A percentile compares a stretch with the other conserved stretches of the same genome.
phyloP scores from a whole-genome alignment of 2,329 filamentous ascomycete genomes.

The Apiospora hydei region DNA sequence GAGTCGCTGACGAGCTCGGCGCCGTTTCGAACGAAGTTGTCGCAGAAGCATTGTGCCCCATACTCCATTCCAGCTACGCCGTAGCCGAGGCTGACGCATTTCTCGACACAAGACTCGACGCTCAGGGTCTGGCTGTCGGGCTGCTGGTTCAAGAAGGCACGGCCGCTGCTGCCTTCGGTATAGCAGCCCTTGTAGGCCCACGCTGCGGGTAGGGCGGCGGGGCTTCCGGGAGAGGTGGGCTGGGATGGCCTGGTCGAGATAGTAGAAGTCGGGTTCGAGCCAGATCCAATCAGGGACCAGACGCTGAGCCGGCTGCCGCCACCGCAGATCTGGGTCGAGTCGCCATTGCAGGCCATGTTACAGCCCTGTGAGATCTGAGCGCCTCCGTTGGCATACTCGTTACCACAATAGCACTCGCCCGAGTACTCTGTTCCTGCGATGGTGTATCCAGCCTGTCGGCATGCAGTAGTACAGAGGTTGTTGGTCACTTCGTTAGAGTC shows the following conservation, averaged over 20 bases:
- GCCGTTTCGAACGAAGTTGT: conserved; percentile 35
- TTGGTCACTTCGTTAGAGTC: conserved; percentile 30
- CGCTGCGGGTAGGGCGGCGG: conserved; percentile 28
- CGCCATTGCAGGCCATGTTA: conserved; percentile 32
- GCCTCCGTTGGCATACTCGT: conserved; percentile 23
- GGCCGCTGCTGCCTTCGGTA: conserved; percentile 33
- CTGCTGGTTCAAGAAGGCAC: conserved; percentile 32
- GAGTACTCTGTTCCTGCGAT: conserved; percentile 32
- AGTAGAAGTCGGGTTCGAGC: conserved; percentile 22
- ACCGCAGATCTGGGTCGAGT: conserved; percentile 29
- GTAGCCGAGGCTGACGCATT: conserved; percentile 36
- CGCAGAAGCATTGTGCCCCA: conserved; percentile 40
- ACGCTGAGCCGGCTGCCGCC: conserved; percentile 31
- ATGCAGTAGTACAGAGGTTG: conserved; percentile 31
- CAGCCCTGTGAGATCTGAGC: conserved; percentile 27
- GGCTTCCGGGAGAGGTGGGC: conserved; percentile 24
- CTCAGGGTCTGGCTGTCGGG: conserved; percentile 34
- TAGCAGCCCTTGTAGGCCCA: conserved; percentile 36
- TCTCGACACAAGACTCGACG: conserved; percentile 34
- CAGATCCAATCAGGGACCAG: conserved; percentile 29
- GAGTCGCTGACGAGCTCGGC: conserved; percentile 31
- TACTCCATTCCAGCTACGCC: conserved; percentile 44
- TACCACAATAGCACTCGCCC: conserved; percentile 32
- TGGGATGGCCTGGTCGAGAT: background rate
- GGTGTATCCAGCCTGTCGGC: conserved; percentile 28